Evolutionary conservation across 2,329 filamentous ascomycete species (phyloP).

Genomic region (Westerdykella aurantiaca): DNA sequence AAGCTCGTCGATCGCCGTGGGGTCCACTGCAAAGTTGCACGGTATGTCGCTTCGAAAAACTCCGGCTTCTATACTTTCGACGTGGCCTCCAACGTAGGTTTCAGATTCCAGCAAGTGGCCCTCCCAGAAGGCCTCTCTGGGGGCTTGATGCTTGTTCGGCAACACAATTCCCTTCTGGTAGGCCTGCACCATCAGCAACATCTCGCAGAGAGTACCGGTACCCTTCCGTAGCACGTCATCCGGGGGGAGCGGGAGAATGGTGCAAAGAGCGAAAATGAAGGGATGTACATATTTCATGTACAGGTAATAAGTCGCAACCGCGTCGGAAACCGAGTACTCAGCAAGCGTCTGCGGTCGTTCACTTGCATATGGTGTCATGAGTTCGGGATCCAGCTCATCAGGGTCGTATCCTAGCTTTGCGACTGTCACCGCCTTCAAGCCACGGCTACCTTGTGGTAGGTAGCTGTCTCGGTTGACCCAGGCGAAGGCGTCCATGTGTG

Average conservation of each 20-base stretch:
- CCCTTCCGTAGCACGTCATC: constrained; percentile 93
- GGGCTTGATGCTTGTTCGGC: constrained; percentile 90
- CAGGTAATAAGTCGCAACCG: constrained; percentile 95
- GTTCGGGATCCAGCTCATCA: constrained; percentile 91
- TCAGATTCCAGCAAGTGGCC: constrained; percentile 94
- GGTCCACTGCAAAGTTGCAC: constrained; percentile 86
- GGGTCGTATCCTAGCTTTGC: constrained; percentile 98
- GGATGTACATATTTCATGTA: constrained; percentile 99
- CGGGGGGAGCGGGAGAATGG: constrained; percentile 85
- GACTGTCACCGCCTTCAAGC: constrained; percentile 93
- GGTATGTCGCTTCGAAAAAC: constrained; percentile 96
- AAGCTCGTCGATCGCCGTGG: constrained; percentile 83
- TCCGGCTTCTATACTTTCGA: constrained; percentile 97
- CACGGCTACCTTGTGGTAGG: constrained; percentile 91
- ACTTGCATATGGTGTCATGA: constrained; percentile 86
- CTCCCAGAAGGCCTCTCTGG: constrained; percentile 92
- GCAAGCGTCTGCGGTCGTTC: constrained; percentile 91
- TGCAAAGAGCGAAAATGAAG: constrained; percentile 98
- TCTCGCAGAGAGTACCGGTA: constrained; percentile 97
- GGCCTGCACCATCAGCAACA: constrained; percentile 98
- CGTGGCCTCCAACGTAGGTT: constrained; percentile 96
- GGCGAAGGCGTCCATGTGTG: constrained; percentile 97
- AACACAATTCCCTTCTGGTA: constrained; percentile 87
- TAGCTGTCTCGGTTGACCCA: constrained; percentile 99
- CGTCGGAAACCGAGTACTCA: constrained; percentile 98